These are phyloP conservation scores for Astrephomene gubernaculifera DNA, from an alignment of 139 green algal genomes.

Conservation along the genomic window DNA sequence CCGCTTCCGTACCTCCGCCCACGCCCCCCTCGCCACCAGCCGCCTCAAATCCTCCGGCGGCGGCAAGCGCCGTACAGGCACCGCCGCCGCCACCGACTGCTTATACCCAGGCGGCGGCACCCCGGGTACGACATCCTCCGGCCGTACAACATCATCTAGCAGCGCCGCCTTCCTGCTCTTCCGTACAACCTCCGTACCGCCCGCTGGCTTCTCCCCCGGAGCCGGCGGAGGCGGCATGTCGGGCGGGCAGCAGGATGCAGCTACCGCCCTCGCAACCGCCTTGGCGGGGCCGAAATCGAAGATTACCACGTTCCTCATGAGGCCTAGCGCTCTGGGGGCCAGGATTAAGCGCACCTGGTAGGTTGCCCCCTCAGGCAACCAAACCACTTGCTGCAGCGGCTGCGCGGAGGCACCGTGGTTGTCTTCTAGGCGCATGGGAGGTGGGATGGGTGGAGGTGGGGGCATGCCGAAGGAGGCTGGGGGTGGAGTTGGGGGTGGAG, in stretches of 20 bases:
- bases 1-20: not conserved
- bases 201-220: not conserved
- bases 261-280: not conserved
- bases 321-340: not conserved
- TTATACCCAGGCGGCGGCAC: not conserved
- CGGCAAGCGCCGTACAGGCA: not conserved
- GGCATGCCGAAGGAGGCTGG: slow-evolving; percentile 13
- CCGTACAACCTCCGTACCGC: not conserved
- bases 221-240: not conserved
- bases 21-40: not conserved
- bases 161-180: too few species aligned
- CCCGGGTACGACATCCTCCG: too few species aligned
- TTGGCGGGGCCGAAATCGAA: slow-evolving; percentile 13
- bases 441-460: not conserved
- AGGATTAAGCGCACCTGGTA: not conserved
- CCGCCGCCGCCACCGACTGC: too few species aligned
- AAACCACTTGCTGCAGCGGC: too few species aligned
- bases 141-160: too few species aligned
- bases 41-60: not conserved
- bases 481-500: not conserved
- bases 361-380: not conserved
- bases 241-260: not conserved
- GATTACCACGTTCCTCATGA: slow-evolving; percentile 26
- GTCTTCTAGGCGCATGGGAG: slow-evolving; percentile 7
- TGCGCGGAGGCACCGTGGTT: not conserved